Evolutionary conservation across 208 protist species (phyloP).

Genomic region (Acanthamoeba triangularis): DNA sequence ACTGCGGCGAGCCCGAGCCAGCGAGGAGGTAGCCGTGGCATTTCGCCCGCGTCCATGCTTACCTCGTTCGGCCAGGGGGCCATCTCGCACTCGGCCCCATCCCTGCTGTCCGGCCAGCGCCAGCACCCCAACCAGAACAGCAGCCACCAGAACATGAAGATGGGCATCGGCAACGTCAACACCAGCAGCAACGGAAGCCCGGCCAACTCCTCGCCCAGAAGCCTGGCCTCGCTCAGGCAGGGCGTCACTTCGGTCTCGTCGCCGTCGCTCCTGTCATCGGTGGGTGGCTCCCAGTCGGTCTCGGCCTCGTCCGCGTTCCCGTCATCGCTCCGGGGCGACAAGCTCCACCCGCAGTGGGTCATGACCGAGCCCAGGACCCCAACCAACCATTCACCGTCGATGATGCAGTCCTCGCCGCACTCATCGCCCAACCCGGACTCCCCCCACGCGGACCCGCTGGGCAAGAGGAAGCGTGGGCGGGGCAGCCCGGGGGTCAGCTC

Average conservation of each 20-base stretch:
- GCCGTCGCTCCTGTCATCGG: neutral
- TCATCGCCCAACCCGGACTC: neutral
- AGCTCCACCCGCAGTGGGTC: conserved; percentile 19
- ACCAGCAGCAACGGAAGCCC: neutral
- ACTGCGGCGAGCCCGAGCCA: neutral
- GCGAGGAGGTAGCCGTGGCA: neutral
- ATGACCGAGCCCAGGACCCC: neutral
- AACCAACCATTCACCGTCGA: neutral
- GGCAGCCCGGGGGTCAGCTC: neutral
- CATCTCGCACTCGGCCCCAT: neutral
- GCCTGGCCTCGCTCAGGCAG: neutral
- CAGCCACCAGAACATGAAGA: neutral
- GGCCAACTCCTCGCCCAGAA: neutral
- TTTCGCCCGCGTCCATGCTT: neutral
- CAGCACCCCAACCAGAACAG: neutral
- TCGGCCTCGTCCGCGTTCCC: neutral
- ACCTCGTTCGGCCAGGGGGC: neutral
- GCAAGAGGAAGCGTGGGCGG: neutral
- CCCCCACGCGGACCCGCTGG: too few species aligned
- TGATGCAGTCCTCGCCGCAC: neutral
- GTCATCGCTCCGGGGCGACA: neutral
- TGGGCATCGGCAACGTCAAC: neutral
- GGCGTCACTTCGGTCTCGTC: neutral
- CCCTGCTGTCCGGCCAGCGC: neutral
- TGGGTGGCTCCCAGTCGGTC: neutral